phyloP scores from a whole-genome alignment of 305 asterid genomes.

The Rubia peregrina region DNA sequence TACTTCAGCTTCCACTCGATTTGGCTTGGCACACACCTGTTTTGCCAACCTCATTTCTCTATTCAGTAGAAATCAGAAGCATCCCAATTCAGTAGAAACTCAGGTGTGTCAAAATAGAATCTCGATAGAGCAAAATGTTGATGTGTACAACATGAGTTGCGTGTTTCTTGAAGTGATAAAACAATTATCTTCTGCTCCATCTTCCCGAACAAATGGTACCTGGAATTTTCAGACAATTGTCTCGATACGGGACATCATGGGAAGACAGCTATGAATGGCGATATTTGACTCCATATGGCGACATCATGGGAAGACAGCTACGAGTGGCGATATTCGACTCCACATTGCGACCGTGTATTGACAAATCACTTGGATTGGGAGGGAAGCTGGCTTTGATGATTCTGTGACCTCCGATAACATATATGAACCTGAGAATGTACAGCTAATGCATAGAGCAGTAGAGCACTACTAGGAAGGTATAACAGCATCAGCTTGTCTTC shows the following conservation, averaged over 20 bases:
- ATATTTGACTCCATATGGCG: background rate
- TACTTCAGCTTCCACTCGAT: no score
- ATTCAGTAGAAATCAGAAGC: no score
- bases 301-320: background rate
- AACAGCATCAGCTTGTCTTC: constrained; percentile 79
- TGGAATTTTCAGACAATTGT: background rate
- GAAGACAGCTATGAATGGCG: background rate
- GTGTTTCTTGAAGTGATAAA: background rate
- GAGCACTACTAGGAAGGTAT: constrained; percentile 23
- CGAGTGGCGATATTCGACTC: background rate
- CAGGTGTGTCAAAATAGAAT: background rate
- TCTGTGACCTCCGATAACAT: background rate
- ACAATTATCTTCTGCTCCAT: background rate
- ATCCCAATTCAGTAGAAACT: background rate
- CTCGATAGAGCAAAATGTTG: background rate
- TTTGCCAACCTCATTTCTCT: no score
- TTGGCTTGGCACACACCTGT: no score
- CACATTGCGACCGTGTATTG: background rate
- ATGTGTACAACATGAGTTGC: background rate
- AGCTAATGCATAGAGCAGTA: background rate
- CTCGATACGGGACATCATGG: background rate
- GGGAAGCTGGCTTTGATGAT: background rate
- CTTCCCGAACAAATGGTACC: background rate
- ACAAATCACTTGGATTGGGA: background rate
- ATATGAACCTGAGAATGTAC: background rate